A percentile compares a stretch with the other conserved stretches of the same genome.
Conservation (phyloP, 2,329 filamentous ascomycete species). For the Camillea tinctor region DNA sequence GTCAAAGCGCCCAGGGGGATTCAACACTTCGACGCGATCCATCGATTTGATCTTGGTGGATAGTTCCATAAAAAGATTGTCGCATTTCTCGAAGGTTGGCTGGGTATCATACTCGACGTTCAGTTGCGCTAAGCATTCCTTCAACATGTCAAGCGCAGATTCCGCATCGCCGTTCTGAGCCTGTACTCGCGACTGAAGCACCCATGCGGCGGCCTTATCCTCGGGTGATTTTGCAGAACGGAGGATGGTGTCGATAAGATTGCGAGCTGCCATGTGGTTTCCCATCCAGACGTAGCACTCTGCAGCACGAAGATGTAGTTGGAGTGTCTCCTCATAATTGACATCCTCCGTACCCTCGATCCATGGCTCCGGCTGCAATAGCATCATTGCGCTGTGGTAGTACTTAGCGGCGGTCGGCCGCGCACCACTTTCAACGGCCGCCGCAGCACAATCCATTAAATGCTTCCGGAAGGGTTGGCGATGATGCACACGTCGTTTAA, state of each 20-base stretch:
- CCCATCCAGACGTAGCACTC: constrained; percentile 82
- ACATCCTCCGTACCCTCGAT: constrained; percentile 66
- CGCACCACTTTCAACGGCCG: constrained; percentile 78
- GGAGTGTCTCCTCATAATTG: constrained; percentile 82
- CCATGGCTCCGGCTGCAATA: constrained; percentile 84
- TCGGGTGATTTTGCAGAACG: constrained; percentile 66
- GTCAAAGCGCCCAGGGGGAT: constrained; percentile 45
- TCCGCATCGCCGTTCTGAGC: constrained; percentile 70
- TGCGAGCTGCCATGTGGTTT: constrained; percentile 64
- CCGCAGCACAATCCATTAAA: constrained; percentile 75
- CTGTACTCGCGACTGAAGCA: constrained; percentile 77
- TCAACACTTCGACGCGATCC: constrained; percentile 48
- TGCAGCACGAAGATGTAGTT: constrained; percentile 73
- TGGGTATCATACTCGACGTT: constrained; percentile 64
- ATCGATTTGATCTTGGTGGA: constrained; percentile 58
- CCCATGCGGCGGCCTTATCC: constrained; percentile 81
- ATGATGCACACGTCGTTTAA: constrained; percentile 61
- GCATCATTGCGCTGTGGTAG: constrained; percentile 70
- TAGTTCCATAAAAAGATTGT: constrained; percentile 67
- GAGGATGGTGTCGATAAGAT: constrained; percentile 70
- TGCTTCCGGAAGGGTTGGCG: constrained; percentile 71
- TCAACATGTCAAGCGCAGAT: constrained; percentile 67
- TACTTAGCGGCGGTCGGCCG: constrained; percentile 80
- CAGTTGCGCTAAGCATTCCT: constrained; percentile 68
- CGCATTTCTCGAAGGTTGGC: constrained; percentile 74